These are phyloP conservation scores for Gamsiella multidivaricata DNA, from an alignment of 192 early-diverging fungal genomes.

Conservation along the genomic window DNA sequence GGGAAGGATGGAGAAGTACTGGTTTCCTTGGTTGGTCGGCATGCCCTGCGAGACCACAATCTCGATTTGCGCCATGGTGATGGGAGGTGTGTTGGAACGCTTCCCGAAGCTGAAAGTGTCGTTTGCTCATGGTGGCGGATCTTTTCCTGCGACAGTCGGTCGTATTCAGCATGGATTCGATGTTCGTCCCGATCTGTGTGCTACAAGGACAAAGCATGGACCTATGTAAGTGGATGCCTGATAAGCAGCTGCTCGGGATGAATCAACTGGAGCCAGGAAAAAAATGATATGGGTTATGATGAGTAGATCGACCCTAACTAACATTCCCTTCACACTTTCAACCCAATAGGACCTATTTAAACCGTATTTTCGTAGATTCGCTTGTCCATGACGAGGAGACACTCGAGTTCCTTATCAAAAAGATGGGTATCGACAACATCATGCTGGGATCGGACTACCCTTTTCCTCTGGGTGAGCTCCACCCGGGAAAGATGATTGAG, in stretches of 20 bases:
- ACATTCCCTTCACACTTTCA: background rate
- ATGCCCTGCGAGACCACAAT: slow-evolving; percentile 76
- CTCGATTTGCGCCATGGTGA: slow-evolving; percentile 70
- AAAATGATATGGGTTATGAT: too few species aligned
- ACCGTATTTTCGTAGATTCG: slow-evolving; percentile 71
- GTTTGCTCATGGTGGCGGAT: slow-evolving; percentile 76
- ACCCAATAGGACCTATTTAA: slow-evolving; percentile 58
- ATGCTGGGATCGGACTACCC: slow-evolving; percentile 73
- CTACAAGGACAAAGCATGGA: slow-evolving; percentile 61
- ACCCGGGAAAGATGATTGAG: slow-evolving; percentile 71
- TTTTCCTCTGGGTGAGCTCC: slow-evolving; percentile 67
- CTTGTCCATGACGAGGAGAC: slow-evolving; percentile 76
- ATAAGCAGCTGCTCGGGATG: background rate
- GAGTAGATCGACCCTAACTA: background rate
- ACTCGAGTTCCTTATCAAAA: slow-evolving; percentile 68
- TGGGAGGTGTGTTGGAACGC: slow-evolving; percentile 75
- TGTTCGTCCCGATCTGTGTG: slow-evolving; percentile 72
- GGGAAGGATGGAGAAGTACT: slow-evolving; percentile 73
- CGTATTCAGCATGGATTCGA: slow-evolving; percentile 76
- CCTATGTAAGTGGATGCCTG: slow-evolving; percentile 54
- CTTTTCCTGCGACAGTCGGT: slow-evolving; percentile 73
- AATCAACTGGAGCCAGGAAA: background rate
- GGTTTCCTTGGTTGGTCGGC: slow-evolving; percentile 70
- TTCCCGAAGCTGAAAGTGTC: slow-evolving; percentile 69
- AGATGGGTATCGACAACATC: slow-evolving; percentile 69